Evolutionary conservation across 441 rosid species (phyloP).

Genomic region (Pelargonium cotyledonis): DNA sequence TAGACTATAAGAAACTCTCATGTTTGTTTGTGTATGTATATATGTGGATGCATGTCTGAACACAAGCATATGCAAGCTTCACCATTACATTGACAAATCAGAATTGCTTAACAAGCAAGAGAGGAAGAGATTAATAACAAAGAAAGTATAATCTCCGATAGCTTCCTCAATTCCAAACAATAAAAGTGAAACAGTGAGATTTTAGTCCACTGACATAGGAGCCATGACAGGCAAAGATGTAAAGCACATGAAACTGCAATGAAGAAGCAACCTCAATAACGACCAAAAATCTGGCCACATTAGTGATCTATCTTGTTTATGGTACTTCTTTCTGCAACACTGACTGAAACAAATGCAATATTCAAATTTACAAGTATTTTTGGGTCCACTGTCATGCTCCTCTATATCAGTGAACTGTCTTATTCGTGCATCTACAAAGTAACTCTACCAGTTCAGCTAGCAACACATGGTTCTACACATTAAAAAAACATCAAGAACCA

Average conservation of each 20-base stretch:
- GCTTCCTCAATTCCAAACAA: conserved; percentile 10
- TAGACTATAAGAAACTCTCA: conserved; percentile 6
- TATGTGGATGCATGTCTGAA: conserved; percentile 1
- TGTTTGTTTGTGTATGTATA: background rate
- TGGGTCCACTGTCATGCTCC: too few relatives aligned
- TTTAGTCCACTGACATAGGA: conserved; percentile 10
- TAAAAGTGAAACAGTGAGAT: conserved; percentile 4
- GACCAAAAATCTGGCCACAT: background rate
- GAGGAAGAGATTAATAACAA: background rate
- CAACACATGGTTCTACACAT: background rate
- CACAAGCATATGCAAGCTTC: conserved; percentile 2
- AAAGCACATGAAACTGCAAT: conserved; percentile 2
- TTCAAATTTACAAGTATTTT: too few relatives aligned
- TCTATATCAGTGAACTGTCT: too few relatives aligned
- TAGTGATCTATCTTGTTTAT: conserved; percentile 1
- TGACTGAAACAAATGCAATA: background rate
- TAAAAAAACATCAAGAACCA: background rate
- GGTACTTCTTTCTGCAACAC: background rate
- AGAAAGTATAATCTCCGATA: background rate
- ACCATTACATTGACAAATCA: conserved; percentile 3
- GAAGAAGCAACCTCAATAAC: conserved; percentile 7
- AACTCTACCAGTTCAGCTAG: background rate
- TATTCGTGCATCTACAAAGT: background rate
- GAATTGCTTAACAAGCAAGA: conserved; percentile 4
- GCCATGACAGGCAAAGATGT: conserved; percentile 10